Evolutionary conservation across 192 early-diverging fungal genomes (phyloP), one percentile per base, ranked within the genome.

Genomic region (Coemansia sp.): DNA sequence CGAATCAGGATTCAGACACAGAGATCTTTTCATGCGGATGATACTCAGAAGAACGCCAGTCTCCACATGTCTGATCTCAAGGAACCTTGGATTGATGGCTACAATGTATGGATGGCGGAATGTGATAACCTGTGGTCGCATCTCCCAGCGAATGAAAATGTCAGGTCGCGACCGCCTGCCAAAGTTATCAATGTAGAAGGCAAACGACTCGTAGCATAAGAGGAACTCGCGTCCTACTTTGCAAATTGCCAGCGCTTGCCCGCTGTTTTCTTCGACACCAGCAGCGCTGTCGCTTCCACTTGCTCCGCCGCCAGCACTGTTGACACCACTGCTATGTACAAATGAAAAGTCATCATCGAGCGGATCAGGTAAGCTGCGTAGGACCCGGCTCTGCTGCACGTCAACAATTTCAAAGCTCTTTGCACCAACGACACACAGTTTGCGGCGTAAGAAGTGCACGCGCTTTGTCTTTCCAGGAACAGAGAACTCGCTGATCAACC

Each of bases 381-480:
- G 57, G 29, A 73, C 52, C 4, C 68, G 64, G 23, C 66, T 69
- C 35, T 64, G 71, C 30, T 72, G 74, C 9, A 81, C 78, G 70
- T 97, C 91, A n/a, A 98, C 92, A 63, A 98, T 84, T 66, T 98
- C 94, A 72, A 98, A 96, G n/a, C 94, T 91, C 67, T 93, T 92
- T 20, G 85, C 74, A 68, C 92, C 92, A 30, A 93, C 94, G 8
- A 98, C 87, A 74, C 91, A 94, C 28, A 98, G 81, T 55, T 90
- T 91, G 35, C 89, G 92, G 31, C 89, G 90, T 61, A 95, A 74
- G 58, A 92, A 93, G 67, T 95, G 89, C 43, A 98, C 59, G 53
- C 84, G 66, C 82, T 90, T 65, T 70, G 84, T 63, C 77, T 90
- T 49, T 75, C 86, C 67, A 77, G 72, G 51, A 85, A 77, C 23